Percentiles rank a stretch among this genome's conserved stretches.
Evolutionary conservation across 495 filamentous ascomycete species (phyloP).

Genomic region (Trichoderma asperelloides): DNA sequence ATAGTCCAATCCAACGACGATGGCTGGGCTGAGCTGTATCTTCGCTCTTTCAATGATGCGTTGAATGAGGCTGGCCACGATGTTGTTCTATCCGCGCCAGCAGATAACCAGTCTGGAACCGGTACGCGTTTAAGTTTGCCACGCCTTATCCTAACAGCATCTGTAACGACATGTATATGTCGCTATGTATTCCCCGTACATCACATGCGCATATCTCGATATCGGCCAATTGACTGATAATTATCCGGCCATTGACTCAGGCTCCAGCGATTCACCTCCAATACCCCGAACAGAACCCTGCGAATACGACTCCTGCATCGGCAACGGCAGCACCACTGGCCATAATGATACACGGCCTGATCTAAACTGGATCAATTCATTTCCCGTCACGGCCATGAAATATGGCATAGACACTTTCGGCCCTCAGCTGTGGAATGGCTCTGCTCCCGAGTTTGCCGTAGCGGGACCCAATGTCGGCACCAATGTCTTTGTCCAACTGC

Average conservation of each 20-base stretch:
- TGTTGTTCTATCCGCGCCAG: conserved; percentile 53
- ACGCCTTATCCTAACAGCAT: neutral
- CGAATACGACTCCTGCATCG: conserved; percentile 50
- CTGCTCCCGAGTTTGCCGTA: conserved; percentile 48
- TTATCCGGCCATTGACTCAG: conserved; percentile 20
- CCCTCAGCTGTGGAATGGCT: conserved; percentile 40
- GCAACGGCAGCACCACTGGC: conserved; percentile 42
- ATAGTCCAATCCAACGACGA: conserved; percentile 63
- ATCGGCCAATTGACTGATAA: conserved; percentile 4
- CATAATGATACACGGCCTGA: conserved; percentile 45
- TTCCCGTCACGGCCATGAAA: conserved; percentile 54
- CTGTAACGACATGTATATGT: neutral
- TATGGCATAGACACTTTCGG: conserved; percentile 51
- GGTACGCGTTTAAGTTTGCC: conserved; percentile 28
- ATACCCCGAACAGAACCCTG: conserved; percentile 36
- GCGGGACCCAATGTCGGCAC: conserved; percentile 56
- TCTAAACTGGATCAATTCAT: conserved; percentile 64
- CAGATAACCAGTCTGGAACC: conserved; percentile 55
- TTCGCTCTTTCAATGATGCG: conserved; percentile 45
- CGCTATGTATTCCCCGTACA: too few relatives aligned
- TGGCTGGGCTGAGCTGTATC: conserved; percentile 62
- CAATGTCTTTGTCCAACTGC: conserved; percentile 44
- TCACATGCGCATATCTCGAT: neutral
- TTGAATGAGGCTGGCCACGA: conserved; percentile 46
- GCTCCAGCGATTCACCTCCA: conserved; percentile 44